Evolutionary conservation across 257 asterid species (phyloP).

Genomic region (Paulownia fortunei): DNA sequence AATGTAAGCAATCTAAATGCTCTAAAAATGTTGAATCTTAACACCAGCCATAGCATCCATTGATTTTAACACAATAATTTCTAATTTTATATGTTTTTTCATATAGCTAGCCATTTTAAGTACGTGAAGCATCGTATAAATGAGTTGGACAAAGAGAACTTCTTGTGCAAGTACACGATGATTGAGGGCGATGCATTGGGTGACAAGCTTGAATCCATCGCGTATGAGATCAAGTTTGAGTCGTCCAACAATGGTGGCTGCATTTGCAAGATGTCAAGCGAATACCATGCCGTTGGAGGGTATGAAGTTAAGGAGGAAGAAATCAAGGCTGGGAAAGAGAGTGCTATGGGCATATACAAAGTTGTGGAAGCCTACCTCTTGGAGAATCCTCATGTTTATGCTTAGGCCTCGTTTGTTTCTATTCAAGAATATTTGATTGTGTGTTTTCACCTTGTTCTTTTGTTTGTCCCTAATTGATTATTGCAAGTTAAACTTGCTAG

Average conservation of each 20-base stretch:
- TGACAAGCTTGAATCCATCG: slow-evolving; percentile 46
- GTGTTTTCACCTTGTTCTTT: not conserved
- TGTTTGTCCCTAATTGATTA: too few species aligned
- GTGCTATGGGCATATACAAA: slow-evolving; percentile 49
- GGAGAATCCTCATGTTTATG: slow-evolving; percentile 46
- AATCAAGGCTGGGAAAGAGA: slow-evolving; percentile 47
- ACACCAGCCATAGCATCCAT: not conserved
- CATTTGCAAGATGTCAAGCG: slow-evolving; percentile 50
- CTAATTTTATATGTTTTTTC: not conserved
- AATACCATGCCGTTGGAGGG: slow-evolving; percentile 40
- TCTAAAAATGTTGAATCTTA: not conserved
- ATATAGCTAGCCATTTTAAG: slow-evolving; percentile 42
- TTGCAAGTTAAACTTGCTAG: not conserved
- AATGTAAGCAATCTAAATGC: slow-evolving; percentile 30
- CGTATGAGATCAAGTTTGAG: slow-evolving; percentile 48
- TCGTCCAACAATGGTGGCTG: slow-evolving; percentile 37
- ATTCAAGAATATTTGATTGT: not conserved
- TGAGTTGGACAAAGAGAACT: slow-evolving; percentile 46
- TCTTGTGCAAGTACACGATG: slow-evolving; percentile 48
- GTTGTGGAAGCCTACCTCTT: slow-evolving; percentile 53
- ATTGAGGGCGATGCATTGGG: slow-evolving; percentile 50
- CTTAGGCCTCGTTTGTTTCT: slow-evolving; percentile 36
- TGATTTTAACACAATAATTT: not conserved
- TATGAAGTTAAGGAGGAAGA: slow-evolving; percentile 53
- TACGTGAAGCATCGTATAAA: slow-evolving; percentile 46